Base-by-base conservation (phyloP, 1,284 basidiomycete genomes). In the Cryptococcus hybrid region DNA sequence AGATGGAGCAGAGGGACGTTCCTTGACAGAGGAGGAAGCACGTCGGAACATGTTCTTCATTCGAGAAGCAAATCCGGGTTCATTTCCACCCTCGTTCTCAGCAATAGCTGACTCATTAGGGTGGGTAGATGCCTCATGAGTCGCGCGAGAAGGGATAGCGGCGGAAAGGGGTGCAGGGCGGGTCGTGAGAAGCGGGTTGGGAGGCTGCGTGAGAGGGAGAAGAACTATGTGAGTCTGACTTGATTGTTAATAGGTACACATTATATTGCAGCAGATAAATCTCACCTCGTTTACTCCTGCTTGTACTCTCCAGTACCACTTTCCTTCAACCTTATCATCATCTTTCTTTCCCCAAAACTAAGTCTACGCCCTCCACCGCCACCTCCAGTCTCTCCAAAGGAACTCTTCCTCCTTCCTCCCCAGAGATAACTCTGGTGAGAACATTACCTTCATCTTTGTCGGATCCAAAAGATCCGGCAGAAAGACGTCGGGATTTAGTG, bases 251-350 rank as follows among this genome's bases (percentile, higher is more conserved):
- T 40, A 34, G 40, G 58, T 12, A 13, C 7, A 34, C 30, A 15
- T 50, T 44, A 57, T 35, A 47, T 13, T 18, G 12, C 2, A 30
- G 45, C 36, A 37, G 11, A 39, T 15, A n/a, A 15, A 5, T 66
- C 72, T 68, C 59, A 75, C 74, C 12, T 70, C 66, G 8, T 58
- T 67, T 2, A 70, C 68, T 38, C 74, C 74, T 7, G 65, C 71
- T 38, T 68, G 70, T 37, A 70, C 70, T 38, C 72, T 61, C 74
- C 74, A 76, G 60, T 69, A 76, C 71, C 71, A 76, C 39, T 60
- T 69, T 1, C 73, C 73, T 45, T 65, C 64, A 13, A 8, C 50
- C 8, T 52, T 52, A 7, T 52, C 62, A 13, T 59, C 62, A 3
- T 56, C 54, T 40, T 56, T 51, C 9, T 42, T 56, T 3, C 38